Percentiles rank a stretch among this genome's conserved stretches.
Evolutionary conservation across 2,329 filamentous ascomycete genomes (phyloP).

Genomic region (Microcyclospora tardicrescens): DNA sequence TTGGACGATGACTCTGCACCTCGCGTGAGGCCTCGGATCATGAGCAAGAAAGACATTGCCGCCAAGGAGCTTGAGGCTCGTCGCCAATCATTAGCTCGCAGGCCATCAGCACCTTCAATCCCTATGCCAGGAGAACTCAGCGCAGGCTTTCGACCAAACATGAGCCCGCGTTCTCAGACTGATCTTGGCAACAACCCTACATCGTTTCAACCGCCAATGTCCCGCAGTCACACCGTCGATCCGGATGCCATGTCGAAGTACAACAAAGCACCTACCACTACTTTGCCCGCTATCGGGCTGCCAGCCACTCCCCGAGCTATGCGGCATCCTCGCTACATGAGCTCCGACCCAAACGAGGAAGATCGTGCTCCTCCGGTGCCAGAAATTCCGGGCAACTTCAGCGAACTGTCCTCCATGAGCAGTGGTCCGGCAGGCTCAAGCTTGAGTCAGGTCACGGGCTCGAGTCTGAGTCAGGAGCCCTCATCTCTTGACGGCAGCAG

Average conservation of each 20-base stretch:
- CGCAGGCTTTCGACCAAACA: slow-evolving; percentile 25
- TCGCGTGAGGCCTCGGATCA: slow-evolving; percentile 1
- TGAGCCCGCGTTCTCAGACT: slow-evolving; percentile 24
- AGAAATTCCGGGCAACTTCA: slow-evolving; percentile 40
- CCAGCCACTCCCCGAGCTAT: slow-evolving; percentile 86
- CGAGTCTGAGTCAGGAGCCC: slow-evolving; percentile 9
- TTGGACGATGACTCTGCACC: slow-evolving; percentile 2
- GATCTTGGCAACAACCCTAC: slow-evolving; percentile 34
- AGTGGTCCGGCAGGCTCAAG: slow-evolving; percentile 10
- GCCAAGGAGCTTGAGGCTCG: slow-evolving; percentile 82
- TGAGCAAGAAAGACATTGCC: slow-evolving; percentile 32
- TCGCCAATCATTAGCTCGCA: slow-evolving; percentile 66
- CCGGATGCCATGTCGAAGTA: slow-evolving; percentile 35
- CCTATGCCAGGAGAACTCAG: slow-evolving; percentile 52
- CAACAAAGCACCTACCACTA: slow-evolving; percentile 25
- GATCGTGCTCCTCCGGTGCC: slow-evolving; percentile 42
- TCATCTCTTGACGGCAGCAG: slow-evolving; percentile 16
- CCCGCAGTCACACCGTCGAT: slow-evolving; percentile 54
- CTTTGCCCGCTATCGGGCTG: slow-evolving; percentile 50
- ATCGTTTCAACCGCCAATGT: slow-evolving; percentile 26
- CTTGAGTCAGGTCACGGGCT: slow-evolving; percentile 16
- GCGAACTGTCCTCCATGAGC: slow-evolving; percentile 17
- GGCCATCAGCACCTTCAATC: slow-evolving; percentile 68
- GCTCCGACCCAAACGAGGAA: slow-evolving; percentile 39
- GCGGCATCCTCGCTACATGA: slow-evolving; percentile 61